Percentiles rank a stretch among this genome's conserved stretches.
Conservation (phyloP, 495 filamentous ascomycete genomes). For the Lophiostoma macrostomum region DNA sequence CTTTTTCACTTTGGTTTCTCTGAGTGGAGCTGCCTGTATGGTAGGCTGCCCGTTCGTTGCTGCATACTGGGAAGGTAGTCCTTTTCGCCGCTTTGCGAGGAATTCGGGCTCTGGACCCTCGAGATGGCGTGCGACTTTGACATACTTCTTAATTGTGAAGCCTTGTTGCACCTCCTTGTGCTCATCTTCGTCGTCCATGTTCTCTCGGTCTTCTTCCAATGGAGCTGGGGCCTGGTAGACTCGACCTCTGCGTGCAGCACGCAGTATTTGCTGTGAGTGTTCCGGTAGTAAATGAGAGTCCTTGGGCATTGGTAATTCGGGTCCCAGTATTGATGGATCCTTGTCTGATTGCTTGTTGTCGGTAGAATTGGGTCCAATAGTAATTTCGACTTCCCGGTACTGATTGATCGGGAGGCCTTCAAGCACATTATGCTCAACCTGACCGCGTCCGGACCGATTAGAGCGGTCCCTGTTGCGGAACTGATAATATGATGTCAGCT, state of each 20-base stretch:
- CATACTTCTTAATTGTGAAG: constrained; percentile 75
- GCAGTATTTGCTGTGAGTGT: constrained; percentile 73
- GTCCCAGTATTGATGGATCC: constrained; percentile 62
- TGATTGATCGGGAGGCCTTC: constrained; percentile 91
- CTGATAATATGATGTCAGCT: constrained; percentile 41
- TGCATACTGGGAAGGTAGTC: constrained; percentile 56
- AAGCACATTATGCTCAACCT: constrained; percentile 90
- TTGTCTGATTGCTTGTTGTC: constrained; percentile 43
- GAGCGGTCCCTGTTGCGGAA: constrained; percentile 59
- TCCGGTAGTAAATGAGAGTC: constrained; percentile 77
- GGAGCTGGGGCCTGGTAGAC: constrained; percentile 60
- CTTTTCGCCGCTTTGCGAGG: constrained; percentile 81
- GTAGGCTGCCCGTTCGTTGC: constrained; percentile 48
- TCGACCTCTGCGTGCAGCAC: constrained; percentile 71
- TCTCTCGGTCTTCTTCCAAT: constrained; percentile 43
- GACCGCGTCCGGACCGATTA: constrained; percentile 65
- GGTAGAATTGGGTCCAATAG: constrained; percentile 61
- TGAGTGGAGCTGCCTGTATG: constrained; percentile 52
- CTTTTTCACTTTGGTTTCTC: constrained; percentile 73
- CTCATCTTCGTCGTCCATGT: constrained; percentile 50
- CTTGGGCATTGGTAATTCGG: constrained; percentile 73
- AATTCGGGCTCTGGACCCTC: constrained; percentile 76
- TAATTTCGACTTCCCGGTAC: constrained; percentile 71
- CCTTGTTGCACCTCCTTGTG: constrained; percentile 57
- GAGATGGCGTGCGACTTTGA: constrained; percentile 68